Conservation (phyloP, 306 rosid species). For the Cotoneaster glaucophyllus region DNA sequence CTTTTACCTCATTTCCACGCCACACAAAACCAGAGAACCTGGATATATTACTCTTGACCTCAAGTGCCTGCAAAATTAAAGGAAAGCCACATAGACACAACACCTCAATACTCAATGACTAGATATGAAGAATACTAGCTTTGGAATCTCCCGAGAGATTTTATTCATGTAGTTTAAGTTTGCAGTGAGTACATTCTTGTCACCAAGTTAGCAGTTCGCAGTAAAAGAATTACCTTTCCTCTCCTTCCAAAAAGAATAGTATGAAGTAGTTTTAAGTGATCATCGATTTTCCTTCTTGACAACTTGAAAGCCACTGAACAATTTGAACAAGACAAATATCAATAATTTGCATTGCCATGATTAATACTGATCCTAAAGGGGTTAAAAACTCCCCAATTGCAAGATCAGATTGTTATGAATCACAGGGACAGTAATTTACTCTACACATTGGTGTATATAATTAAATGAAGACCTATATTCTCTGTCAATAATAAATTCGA, state of each 20-base stretch:
- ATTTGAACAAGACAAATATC: conserved; percentile 23
- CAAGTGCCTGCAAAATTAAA: conserved; percentile 58
- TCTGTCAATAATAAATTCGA: neutral
- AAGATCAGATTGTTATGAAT: neutral
- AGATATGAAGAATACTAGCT: neutral
- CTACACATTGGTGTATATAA: neutral
- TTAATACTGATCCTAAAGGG: neutral
- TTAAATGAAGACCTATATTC: neutral
- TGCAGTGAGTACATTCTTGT: neutral
- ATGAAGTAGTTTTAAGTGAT: conserved; percentile 76
- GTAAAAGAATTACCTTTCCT: conserved; percentile 67
- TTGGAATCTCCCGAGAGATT: neutral
- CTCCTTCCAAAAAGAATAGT: conserved; percentile 91
- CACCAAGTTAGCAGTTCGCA: conserved; percentile 11
- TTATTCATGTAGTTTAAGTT: neutral
- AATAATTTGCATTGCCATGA: neutral
- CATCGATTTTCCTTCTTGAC: conserved; percentile 82
- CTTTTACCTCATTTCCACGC: conserved; percentile 76
- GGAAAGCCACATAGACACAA: conserved; percentile 2
- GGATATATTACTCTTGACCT: conserved; percentile 82
- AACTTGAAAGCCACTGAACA: conserved; percentile 72
- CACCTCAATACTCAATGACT: neutral
- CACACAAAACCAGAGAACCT: conserved; percentile 97
- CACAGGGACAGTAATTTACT: neutral
- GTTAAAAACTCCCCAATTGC: neutral